Base-by-base conservation (phyloP, 2,329 filamentous ascomycete species). In the Cytospora paraplurivora region DNA sequence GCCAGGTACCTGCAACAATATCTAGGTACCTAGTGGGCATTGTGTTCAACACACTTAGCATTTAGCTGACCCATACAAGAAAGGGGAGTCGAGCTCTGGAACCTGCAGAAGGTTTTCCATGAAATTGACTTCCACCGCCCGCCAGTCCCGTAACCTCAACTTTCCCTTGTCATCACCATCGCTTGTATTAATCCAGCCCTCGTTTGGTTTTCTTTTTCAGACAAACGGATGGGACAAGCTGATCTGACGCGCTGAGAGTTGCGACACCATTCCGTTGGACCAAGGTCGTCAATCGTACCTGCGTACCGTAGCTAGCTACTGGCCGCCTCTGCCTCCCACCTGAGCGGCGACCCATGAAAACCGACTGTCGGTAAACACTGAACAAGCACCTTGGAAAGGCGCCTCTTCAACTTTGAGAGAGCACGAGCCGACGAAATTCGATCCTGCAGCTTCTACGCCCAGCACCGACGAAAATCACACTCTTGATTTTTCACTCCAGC, bases 361-460 rank as follows among this genome's bases (percentile, higher is more conserved):
- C 59, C 59, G 50, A 55, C 59, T 17, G 32, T 55, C 59, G 51
- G 59, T 61, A 61, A 61, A 61, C 59, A 61, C 59, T 61, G 55
- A 27, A 49, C 59, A 44, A 61, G n/a, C n/a, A n/a, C n/a, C n/a
- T n/a, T n/a, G n/a, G 41, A 49, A 27, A 50, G 51, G 59, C 51
- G 59, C 55, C 59, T 47, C 53, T 44, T 52, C 54, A 59, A 58
- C 50, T 57, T 49, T 17, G 49, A 19, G 44, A 41, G 33, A 57
- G 34, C 55, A 54, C 27, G 60, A 52, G 34, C 55, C 55, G 21
- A 37, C 44, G 44, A 19, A 21, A 47, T n/a, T 58, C 34, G 10
- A 53, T 58, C 35, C 37, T 62, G 47, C 54, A 62, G 12, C n/a
- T 54, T 34, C 27, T 27, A 34, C 56, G 37, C 17, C 19, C 33